phyloP scores from a whole-genome alignment of 2,329 filamentous ascomycete genomes.

The Colletotrichum sidae region DNA sequence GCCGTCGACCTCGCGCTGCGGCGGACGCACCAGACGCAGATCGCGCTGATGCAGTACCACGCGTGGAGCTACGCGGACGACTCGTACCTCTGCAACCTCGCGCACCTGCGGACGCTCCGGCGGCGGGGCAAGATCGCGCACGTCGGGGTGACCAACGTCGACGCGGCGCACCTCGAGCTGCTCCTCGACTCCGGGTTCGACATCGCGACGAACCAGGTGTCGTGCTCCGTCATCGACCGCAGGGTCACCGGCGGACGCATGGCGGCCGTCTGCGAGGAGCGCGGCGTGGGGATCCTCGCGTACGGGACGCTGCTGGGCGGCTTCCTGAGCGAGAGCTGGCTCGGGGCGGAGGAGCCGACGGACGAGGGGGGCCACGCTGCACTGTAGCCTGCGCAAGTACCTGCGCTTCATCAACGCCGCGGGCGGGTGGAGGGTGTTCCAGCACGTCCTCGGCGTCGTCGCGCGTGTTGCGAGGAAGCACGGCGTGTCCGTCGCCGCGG shows the following conservation, averaged over 20 bases:
- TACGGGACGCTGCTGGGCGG: conserved; percentile 38
- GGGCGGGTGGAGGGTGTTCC: no score
- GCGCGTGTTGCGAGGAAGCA: no score
- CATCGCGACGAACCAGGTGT: conserved; percentile 30
- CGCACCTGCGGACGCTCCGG: conserved; percentile 16
- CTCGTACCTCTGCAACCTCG: conserved; percentile 26
- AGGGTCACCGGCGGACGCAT: conserved; percentile 9
- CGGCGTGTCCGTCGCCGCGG: no score
- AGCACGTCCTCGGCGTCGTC: no score
- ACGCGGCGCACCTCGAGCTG: conserved; percentile 29
- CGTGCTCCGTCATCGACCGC: conserved; percentile 22
- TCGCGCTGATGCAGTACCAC: conserved; percentile 30
- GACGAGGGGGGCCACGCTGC: conserved; percentile 23
- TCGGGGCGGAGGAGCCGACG: conserved; percentile 37
- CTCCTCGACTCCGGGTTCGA: conserved; percentile 13
- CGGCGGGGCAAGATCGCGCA: conserved; percentile 7
- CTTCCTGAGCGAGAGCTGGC: conserved; percentile 40
- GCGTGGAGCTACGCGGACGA: conserved; percentile 29
- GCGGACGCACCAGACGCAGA: conserved; percentile 6
- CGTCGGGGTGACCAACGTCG: conserved; percentile 26
- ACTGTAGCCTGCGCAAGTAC: conserved; percentile 33
- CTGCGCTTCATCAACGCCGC: no score
- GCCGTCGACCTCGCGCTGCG: conserved; percentile 19
- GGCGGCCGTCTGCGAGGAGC: neutral
- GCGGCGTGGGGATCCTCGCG: conserved; percentile 6